Evolutionary conservation across 2,329 filamentous ascomycete genomes (phyloP), one percentile per base, ranked within the genome.

Genomic region (Pyrenophora seminiperda): DNA sequence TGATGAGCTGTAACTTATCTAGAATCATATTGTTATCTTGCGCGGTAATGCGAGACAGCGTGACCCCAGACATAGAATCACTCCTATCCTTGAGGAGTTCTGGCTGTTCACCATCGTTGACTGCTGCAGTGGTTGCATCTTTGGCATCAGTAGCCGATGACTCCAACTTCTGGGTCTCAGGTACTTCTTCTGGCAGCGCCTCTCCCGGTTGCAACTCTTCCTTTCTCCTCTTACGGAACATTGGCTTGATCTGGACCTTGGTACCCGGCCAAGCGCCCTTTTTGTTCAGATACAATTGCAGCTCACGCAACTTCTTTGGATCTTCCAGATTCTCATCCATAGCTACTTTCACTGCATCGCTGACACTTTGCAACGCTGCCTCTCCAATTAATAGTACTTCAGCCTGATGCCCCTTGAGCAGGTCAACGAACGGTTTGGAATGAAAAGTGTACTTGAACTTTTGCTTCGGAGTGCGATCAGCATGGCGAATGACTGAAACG

Each of bases 361-460:
- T 86, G 4, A 99, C 94, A 70, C 91, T 96, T 27, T 87, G 85
- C 36, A 99, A 76, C 1, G 94, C 94, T 31, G 91, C 87, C 69
- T 96, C 91, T 7, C 93, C 93, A 58, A 96, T 94, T 17, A 99
- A 82, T 2, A 99, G 81, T 1, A 99, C 94, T 70, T 99, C 94
- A 73, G 97, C 93, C 66, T 96, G 90, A 65, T 99, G 93, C 0
- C 94, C 94, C 70, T 93, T 96, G 33, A 99, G 83, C 3, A 99
- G 80, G 58, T 96, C 90, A 56, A 99, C 92, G 67, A 99, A 99
- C 0, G 94, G 94, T 56, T 92, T 90, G 0, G 91, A 96, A 68
- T 99, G 94, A 65, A 99, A 97, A 0, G 94, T 99, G 66, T 97
- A 99, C 72, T 99, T 99, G 80, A 97, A 97, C 72, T 99, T 99